Percentiles rank a stretch among this genome's conserved stretches.
Evolutionary conservation across 2,329 filamentous ascomycete genomes (phyloP).

Genomic region (Ophiostoma sp.): DNA sequence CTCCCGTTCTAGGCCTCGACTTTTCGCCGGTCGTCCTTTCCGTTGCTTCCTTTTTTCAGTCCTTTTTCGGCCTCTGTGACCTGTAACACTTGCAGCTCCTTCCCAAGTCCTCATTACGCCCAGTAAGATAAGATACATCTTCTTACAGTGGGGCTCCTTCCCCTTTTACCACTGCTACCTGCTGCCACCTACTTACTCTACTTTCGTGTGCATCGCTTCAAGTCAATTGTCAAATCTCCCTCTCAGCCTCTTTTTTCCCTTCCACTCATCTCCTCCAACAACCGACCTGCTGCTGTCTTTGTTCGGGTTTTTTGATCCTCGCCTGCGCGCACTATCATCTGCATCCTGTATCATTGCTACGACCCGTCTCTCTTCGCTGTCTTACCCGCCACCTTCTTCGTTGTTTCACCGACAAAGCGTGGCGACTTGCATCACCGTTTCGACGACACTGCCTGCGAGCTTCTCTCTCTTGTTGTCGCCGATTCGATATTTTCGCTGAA

Average conservation of each 20-base stretch:
- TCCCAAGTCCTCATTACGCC: background rate
- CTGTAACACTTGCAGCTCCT: background rate
- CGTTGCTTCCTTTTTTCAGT: background rate
- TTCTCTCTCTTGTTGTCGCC: background rate
- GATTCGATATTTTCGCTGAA: background rate
- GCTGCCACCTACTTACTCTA: background rate
- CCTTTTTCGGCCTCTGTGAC: background rate
- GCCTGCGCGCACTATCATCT: background rate
- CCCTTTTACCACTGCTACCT: conserved; percentile 11
- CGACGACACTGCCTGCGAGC: background rate
- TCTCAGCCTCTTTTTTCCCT: conserved; percentile 4
- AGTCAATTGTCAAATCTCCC: conserved; percentile 10
- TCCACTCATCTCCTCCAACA: background rate
- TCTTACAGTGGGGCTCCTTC: conserved; percentile 2
- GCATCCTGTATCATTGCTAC: background rate
- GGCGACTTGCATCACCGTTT: background rate
- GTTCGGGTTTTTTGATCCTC: background rate
- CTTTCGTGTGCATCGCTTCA: background rate
- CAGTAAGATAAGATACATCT: background rate
- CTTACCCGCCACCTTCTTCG: conserved; percentile 2
- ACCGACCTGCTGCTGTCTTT: background rate
- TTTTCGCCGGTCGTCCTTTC: background rate
- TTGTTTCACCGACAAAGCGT: conserved; percentile 4
- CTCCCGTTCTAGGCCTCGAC: background rate
- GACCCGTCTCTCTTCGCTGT: conserved; percentile 1